A percentile compares a stretch with the other conserved stretches of the same genome.
Evolutionary conservation across 2,329 filamentous ascomycete genomes (phyloP).

Genomic region (Pseudogymnoascus sp.): DNA sequence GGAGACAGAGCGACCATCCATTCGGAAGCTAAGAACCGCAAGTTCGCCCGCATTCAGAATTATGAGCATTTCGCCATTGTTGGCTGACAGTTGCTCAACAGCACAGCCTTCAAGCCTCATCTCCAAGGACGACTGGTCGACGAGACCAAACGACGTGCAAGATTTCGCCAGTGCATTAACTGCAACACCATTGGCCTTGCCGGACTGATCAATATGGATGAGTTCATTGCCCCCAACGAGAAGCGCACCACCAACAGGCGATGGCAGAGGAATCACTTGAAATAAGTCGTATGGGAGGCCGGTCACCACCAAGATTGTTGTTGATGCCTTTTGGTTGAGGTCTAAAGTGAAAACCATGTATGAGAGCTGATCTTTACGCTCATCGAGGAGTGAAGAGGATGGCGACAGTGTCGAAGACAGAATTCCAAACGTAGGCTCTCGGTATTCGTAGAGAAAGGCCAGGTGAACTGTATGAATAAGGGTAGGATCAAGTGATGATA

Average conservation of each 20-base stretch:
- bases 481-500: constrained; percentile 79
- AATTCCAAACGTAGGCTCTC: constrained; percentile 94
- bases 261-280: constrained; percentile 70
- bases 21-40: constrained; percentile 68
- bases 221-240: constrained; percentile 83
- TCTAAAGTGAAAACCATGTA: constrained; percentile 96
- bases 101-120: constrained; percentile 74
- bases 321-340: constrained; percentile 85
- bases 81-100: constrained; percentile 66
- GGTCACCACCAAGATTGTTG: constrained; percentile 78
- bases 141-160: constrained; percentile 73
- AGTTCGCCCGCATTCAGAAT: constrained; percentile 68
- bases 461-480: constrained; percentile 86
- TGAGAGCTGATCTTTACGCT: constrained; percentile 74
- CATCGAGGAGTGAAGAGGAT: constrained; percentile 63
- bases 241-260: constrained; percentile 80
- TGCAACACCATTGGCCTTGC: constrained; percentile 84
- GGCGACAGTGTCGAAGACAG: constrained; percentile 68
- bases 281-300: constrained; percentile 82
- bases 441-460: constrained; percentile 90
- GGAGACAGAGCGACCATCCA: constrained; percentile 87
- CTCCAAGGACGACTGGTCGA: constrained; percentile 74
- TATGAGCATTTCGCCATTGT: constrained; percentile 77
- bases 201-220: constrained; percentile 91
- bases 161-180: constrained; percentile 86